Evolutionary conservation across 2,329 filamentous ascomycete genomes (phyloP).

Genomic region (Botrytis paeoniae): DNA sequence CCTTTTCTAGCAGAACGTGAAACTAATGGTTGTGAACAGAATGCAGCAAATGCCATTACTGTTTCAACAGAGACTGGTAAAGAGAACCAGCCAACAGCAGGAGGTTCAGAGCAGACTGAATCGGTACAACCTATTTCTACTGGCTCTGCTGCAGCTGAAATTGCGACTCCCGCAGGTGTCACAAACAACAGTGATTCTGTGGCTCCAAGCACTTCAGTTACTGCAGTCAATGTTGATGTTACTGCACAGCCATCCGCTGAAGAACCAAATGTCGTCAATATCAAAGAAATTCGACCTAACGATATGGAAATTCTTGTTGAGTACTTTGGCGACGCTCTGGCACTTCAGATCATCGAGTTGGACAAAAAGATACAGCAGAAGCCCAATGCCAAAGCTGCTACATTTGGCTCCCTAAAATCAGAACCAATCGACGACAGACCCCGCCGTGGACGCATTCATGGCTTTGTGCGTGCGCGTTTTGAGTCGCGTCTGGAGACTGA

Average conservation of each 20-base stretch:
- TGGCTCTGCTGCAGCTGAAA: neutral
- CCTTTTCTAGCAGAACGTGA: neutral
- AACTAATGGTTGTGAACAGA: conserved; percentile 3
- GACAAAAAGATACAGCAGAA: conserved; percentile 52
- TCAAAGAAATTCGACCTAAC: conserved; percentile 42
- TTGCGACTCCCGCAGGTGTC: neutral
- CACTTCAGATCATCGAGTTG: conserved; percentile 51
- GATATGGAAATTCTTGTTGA: conserved; percentile 44
- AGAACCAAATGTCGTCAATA: neutral
- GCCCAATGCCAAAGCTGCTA: conserved; percentile 53
- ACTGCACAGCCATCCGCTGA: neutral
- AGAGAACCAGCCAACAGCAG: conserved; percentile 10
- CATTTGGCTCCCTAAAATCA: conserved; percentile 53
- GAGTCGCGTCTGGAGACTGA: conserved; percentile 59
- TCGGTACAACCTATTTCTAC: neutral
- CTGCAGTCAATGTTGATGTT: neutral
- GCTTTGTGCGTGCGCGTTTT: conserved; percentile 59
- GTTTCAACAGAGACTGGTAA: neutral
- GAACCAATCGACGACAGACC: conserved; percentile 58
- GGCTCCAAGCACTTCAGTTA: neutral
- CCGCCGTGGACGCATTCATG: conserved; percentile 59
- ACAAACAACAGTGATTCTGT: neutral
- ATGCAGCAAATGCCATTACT: neutral
- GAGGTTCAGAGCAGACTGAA: neutral
- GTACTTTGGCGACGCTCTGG: conserved; percentile 51